Base-by-base conservation (phyloP, 306 rosid genomes). In the Senna siamea region DNA sequence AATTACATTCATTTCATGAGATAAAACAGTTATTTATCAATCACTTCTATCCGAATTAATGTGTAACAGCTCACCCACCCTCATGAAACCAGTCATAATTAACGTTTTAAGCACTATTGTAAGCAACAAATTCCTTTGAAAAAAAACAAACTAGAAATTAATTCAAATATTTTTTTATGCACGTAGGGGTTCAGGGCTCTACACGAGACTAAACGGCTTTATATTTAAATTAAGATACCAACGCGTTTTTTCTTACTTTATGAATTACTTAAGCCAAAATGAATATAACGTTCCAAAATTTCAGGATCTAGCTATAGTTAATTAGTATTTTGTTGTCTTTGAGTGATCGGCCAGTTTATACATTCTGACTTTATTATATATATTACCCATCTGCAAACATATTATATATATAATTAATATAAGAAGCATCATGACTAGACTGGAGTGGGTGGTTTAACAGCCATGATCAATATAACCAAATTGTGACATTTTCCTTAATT, bases 1-100 rank as follows among this genome's bases (percentile, higher is more conserved):
- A 60, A 60, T 38, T 62, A 62, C 47, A 10, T 10, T 26, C 30
- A 26, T 1, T 26, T 1, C 3, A 4, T 43, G 5, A 62, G 8
- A 20, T 37, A 23, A 35, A 60, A 60, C 44, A 12, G 48, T 11
- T 11, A 13, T 35, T 61, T 14, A 2, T 60, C 37, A 19, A 62
- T 62, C 28, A 37, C 32, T 62, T 18, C n/a, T 18, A 17, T 58
- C 59, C 44, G 38, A 64, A n/a, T 12, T 78, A 52, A 58, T 84
- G 87, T 75, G 9, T 79, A 55, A 84, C 89, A 84, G 90, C 86
- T 89, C 81, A 82, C 71, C 22, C 20, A 19, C 26, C 56, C 73
- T 64, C 32, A 57, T 75, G 50, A 47, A 20, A 72, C 18, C 17
- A 63, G 69, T 37, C 47, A 15, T 55, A n/a, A 47, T 76, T 75